A percentile compares a stretch with the other conserved stretches of the same genome.
phyloP scores from a whole-genome alignment of 75 land plant species.

The Pinus taeda region DNA sequence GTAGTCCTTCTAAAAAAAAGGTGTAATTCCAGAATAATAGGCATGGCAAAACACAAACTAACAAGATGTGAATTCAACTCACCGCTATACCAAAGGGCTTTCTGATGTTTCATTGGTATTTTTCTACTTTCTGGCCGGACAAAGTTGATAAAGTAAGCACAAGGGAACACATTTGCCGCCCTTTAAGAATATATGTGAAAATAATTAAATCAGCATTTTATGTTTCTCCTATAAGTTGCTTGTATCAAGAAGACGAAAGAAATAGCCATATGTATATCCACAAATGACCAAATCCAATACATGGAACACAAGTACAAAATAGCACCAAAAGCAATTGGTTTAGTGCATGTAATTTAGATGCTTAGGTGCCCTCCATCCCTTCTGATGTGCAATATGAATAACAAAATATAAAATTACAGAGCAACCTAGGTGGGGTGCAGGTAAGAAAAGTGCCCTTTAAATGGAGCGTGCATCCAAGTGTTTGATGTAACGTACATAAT shows the following conservation, averaged over 20 bases:
- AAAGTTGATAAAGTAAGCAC: constrained; percentile 87
- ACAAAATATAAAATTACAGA: neutral
- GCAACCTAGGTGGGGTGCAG: neutral
- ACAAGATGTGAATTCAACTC: constrained; percentile 23
- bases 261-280: neutral
- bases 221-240: neutral
- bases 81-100: constrained; percentile 99
- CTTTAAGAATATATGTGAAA: constrained; percentile 32
- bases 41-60: constrained; percentile 5
- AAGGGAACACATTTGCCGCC: constrained; percentile 96
- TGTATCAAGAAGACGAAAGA: neutral
- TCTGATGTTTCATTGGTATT: constrained; percentile 94
- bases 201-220: neutral
- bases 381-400: neutral
- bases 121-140: constrained; percentile 60
- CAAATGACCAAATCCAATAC: neutral
- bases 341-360: neutral
- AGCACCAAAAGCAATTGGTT: neutral
- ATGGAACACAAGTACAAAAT: neutral
- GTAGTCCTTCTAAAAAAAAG: neutral
- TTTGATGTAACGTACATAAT: no score
- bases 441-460: neutral
- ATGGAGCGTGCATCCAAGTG: neutral
- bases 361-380: neutral
- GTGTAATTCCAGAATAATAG: neutral